Percentiles rank a stretch among this genome's conserved stretches.
phyloP scores from a whole-genome alignment of 2,329 filamentous ascomycete genomes.

The Colletotrichum falcatum region DNA sequence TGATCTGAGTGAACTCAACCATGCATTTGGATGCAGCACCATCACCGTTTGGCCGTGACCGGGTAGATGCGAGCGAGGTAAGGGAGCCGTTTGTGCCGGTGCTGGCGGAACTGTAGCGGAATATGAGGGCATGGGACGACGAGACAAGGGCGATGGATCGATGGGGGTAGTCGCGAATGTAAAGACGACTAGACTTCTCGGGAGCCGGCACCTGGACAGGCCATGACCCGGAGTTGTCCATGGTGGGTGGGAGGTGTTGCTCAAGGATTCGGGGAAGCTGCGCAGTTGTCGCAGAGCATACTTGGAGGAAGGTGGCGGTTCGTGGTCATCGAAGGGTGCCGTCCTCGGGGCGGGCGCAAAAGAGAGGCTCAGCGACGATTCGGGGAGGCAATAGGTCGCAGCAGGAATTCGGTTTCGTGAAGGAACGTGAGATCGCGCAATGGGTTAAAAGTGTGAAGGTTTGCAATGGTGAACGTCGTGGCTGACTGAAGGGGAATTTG shows the following conservation, averaged over 20 bases:
- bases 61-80: constrained; percentile 62
- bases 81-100: constrained; percentile 72
- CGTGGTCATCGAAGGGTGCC: constrained; percentile 15
- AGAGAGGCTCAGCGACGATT: constrained; percentile 7
- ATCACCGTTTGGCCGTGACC: constrained; percentile 57
- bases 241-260: constrained; percentile 47
- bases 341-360: constrained; percentile 3
- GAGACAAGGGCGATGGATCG: constrained; percentile 90
- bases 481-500: constrained; percentile 35
- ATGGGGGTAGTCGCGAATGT: constrained; percentile 87
- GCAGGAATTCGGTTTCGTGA: neutral
- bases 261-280: constrained; percentile 15
- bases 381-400: constrained; percentile 4
- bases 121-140: constrained; percentile 82
- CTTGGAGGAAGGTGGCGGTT: constrained; percentile 19
- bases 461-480: constrained; percentile 15
- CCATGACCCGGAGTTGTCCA: constrained; percentile 62
- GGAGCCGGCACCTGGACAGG: constrained; percentile 60
- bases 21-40: constrained; percentile 75
- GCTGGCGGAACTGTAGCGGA: constrained; percentile 80
- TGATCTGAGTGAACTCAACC: constrained; percentile 82
- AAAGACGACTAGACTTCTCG: constrained; percentile 78
- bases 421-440: constrained; percentile 7
- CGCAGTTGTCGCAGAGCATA: constrained; percentile 30
- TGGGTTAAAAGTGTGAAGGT: constrained; percentile 13